Percentiles rank a stretch among this genome's conserved stretches.
phyloP scores from a whole-genome alignment of 1,139 yeast genomes.

The Tardiomyces depauwii region DNA sequence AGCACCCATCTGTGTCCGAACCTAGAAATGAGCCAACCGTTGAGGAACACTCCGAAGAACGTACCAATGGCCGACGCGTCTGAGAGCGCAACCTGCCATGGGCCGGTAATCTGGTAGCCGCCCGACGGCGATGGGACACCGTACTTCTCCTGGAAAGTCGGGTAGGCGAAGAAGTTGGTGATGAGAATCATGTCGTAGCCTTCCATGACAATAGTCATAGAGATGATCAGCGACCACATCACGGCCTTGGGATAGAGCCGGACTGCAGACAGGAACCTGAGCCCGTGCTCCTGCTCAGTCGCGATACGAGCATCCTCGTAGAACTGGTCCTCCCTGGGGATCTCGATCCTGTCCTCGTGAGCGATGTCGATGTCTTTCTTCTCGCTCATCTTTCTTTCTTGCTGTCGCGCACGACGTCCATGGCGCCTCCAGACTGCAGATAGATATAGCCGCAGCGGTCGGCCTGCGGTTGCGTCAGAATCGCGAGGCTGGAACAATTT shows the following conservation, averaged over 20 bases:
- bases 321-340: not conserved
- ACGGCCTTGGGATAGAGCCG: slow-evolving; percentile 29
- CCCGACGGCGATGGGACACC: slow-evolving; percentile 18
- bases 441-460: no score
- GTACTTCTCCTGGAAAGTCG: slow-evolving; percentile 30
- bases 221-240: slow-evolving; percentile 33
- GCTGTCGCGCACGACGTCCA: no score
- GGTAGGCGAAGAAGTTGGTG: slow-evolving; percentile 32
- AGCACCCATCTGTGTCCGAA: slow-evolving; percentile 33
- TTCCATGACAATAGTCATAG: slow-evolving; percentile 34
- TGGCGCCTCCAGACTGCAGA: no score
- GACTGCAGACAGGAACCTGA: slow-evolving; percentile 35
- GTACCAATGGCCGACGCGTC: slow-evolving; percentile 29
- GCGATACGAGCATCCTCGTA: slow-evolving; percentile 1
- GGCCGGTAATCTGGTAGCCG: slow-evolving; percentile 28
- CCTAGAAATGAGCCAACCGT: slow-evolving; percentile 30
- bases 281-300: slow-evolving; percentile 14
- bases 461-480: no score
- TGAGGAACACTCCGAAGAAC: slow-evolving; percentile 29
- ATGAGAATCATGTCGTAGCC: slow-evolving; percentile 34
- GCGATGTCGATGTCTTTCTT: not conserved
- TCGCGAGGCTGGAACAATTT: no score
- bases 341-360: not conserved
- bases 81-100: slow-evolving; percentile 35
- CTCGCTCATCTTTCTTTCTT: not conserved